Evolutionary conservation across 148 eudicot species (phyloP).

Genomic region (Heliosperma pusillum): DNA sequence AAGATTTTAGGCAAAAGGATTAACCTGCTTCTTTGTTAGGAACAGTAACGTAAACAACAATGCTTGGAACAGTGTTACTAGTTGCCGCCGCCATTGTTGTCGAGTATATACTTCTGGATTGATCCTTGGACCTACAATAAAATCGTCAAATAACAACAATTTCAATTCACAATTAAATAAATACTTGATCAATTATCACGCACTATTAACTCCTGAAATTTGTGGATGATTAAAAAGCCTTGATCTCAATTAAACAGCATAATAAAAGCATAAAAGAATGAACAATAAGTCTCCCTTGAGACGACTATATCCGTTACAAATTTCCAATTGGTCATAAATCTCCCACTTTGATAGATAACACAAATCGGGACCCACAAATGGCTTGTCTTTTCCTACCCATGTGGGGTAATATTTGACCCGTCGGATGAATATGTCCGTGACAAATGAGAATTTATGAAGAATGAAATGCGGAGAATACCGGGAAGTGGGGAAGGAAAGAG

Average conservation of each 20-base stretch:
- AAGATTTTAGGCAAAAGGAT: background rate
- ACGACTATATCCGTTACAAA: too few species aligned
- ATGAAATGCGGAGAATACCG: slow-evolving; percentile 33
- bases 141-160: background rate
- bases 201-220: background rate
- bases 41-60: slow-evolving; percentile 91
- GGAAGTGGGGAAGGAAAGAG: slow-evolving; percentile 36
- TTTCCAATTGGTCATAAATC: too few species aligned
- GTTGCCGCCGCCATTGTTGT: slow-evolving; percentile 57
- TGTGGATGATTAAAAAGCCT: background rate
- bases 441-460: too few species aligned
- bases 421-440: too few species aligned
- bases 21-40: slow-evolving; percentile 93
- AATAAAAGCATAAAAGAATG: background rate
- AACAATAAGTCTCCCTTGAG: too few species aligned
- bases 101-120: slow-evolving; percentile 34
- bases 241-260: background rate
- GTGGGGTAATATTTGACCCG: too few species aligned
- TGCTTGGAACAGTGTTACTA: slow-evolving; percentile 70
- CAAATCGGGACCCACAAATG: too few species aligned
- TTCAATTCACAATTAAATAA: background rate
- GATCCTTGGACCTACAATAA: slow-evolving; percentile 43
- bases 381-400: too few species aligned
- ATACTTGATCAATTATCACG: too few species aligned
- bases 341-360: too few species aligned